Base-by-base conservation (phyloP, 495 filamentous ascomycete species). In the Chaetomium fimeti region DNA sequence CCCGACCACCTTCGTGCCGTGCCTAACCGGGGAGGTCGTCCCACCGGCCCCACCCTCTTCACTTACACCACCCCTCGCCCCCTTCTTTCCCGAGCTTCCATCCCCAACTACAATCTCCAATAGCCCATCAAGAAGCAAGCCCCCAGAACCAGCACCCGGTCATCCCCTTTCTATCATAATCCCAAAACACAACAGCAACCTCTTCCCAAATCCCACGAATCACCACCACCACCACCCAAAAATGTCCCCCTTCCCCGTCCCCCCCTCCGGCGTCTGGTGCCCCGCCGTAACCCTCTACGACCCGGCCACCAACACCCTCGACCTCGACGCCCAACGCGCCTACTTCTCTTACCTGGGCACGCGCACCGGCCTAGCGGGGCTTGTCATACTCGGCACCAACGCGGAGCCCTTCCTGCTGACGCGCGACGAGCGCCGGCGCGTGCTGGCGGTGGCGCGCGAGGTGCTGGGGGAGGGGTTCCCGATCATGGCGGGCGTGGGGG, bases 361-460 rank as follows among this genome's bases (percentile, higher is more conserved):
- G 13, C 70, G 67, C 18, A 79, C 81, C 2, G 83, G 83, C 0
- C 81, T 88, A 3, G 74, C 82, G 0, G 87, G 87, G 2, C 77
- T 88, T 4, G 79, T 88, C 5, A 80, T 88, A 68, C 77, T 87
- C 38, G 87, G 87, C 61, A 88, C 85, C 47, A 88, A 88, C 73
- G 84, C 85, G 63, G 86, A 89, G 71, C 82, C 86, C 7, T 86
- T 88, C 72, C 81, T 88, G 0, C 77, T 89, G 43, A 86, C 84
- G 13, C 84, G 84, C 54, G 78, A 85, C 56, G 87, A 89, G 69
- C 82, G 87, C 40, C 69, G 70, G 9, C 71, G 76, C 38, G 75
- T 87, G 20, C 78, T 88, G 48, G 57, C 71, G 22, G 72, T 79
- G 16, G 86, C 86, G 16, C 83, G 85, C 27, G 69, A 77, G 24